phyloP scores from a whole-genome alignment of 352 stramenopile species.

The Thraustotheca clavata region DNA sequence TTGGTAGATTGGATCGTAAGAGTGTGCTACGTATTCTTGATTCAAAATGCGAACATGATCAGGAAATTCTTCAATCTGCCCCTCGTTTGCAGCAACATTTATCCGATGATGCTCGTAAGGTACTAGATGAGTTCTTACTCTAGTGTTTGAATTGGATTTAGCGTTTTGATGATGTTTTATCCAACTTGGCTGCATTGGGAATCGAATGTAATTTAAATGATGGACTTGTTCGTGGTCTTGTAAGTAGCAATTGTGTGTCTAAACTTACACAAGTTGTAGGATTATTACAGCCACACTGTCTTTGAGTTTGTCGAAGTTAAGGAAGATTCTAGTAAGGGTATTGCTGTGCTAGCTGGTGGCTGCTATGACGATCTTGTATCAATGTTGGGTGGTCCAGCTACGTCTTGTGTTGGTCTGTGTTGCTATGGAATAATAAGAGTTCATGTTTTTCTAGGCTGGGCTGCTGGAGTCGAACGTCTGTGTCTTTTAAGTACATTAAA shows the following conservation, averaged over 20 bases:
- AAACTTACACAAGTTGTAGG: slow-evolving; percentile 28
- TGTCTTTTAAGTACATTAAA: slow-evolving; percentile 42
- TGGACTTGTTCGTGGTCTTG: slow-evolving; percentile 72
- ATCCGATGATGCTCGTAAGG: slow-evolving; percentile 47
- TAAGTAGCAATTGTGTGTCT: slow-evolving; percentile 23
- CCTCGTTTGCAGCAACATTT: slow-evolving; percentile 44
- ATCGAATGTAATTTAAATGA: slow-evolving; percentile 55
- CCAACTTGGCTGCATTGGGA: slow-evolving; percentile 45
- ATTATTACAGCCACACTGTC: slow-evolving; percentile 87
- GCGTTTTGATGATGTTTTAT: slow-evolving; percentile 62
- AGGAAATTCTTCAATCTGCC: slow-evolving; percentile 54
- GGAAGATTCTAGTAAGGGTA: slow-evolving; percentile 30
- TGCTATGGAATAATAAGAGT: background rate
- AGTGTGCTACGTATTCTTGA: slow-evolving; percentile 83
- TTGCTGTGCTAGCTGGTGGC: slow-evolving; percentile 73
- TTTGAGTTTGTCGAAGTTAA: slow-evolving; percentile 78
- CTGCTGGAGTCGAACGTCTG: slow-evolving; percentile 73
- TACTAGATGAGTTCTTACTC: slow-evolving; percentile 17
- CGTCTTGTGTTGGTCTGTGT: slow-evolving; percentile 43
- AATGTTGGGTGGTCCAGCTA: slow-evolving; percentile 45
- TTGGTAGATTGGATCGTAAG: slow-evolving; percentile 53
- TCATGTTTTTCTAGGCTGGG: slow-evolving; percentile 36
- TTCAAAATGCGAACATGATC: slow-evolving; percentile 68
- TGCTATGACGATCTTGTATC: slow-evolving; percentile 75
- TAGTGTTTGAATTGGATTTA: slow-evolving; percentile 21